These are phyloP conservation scores for Pythium oligandrum DNA, from an alignment of 352 stramenopile genomes.

Conservation along the genomic window DNA sequence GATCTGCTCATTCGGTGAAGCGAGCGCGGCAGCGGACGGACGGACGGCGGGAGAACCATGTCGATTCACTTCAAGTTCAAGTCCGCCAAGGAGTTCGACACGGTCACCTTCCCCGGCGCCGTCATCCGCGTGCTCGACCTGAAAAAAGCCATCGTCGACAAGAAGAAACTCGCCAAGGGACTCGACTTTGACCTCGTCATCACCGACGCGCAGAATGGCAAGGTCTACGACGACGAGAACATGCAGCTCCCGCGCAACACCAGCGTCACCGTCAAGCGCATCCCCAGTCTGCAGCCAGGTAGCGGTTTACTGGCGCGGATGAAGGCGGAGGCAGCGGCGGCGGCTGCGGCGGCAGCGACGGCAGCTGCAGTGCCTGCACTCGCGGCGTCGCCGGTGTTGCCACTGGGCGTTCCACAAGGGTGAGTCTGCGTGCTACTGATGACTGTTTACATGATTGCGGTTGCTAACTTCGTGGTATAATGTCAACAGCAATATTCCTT, in stretches of 20 bases:
- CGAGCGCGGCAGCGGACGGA: not conserved
- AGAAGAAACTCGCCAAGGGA: constrained; percentile 90
- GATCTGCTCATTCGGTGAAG: not conserved
- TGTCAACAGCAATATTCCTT: constrained; percentile 6
- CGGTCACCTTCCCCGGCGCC: constrained; percentile 77
- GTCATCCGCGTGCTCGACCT: constrained; percentile 87
- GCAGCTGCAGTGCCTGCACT: constrained; percentile 17
- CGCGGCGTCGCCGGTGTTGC: constrained; percentile 26
- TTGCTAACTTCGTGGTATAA: constrained; percentile 9
- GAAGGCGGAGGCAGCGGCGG: constrained; percentile 75
- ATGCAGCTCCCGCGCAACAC: constrained; percentile 88
- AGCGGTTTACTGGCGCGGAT: constrained; percentile 77
- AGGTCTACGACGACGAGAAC: constrained; percentile 90
- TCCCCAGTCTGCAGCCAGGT: constrained; percentile 75
- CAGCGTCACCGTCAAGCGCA: constrained; percentile 89
- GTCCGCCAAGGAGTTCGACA: constrained; percentile 87
- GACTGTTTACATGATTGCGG: constrained; percentile 7
- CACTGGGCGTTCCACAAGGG: constrained; percentile 33
- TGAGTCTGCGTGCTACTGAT: constrained; percentile 25
- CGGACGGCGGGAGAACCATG: constrained; percentile 27
- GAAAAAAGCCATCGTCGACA: constrained; percentile 92
- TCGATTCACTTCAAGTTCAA: constrained; percentile 93
- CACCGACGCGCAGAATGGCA: constrained; percentile 89
- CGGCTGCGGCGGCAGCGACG: constrained; percentile 42
- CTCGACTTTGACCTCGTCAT: constrained; percentile 91